Conservation (phyloP, 768 basidiomycete genomes). For the Trametopsis cervina region DNA sequence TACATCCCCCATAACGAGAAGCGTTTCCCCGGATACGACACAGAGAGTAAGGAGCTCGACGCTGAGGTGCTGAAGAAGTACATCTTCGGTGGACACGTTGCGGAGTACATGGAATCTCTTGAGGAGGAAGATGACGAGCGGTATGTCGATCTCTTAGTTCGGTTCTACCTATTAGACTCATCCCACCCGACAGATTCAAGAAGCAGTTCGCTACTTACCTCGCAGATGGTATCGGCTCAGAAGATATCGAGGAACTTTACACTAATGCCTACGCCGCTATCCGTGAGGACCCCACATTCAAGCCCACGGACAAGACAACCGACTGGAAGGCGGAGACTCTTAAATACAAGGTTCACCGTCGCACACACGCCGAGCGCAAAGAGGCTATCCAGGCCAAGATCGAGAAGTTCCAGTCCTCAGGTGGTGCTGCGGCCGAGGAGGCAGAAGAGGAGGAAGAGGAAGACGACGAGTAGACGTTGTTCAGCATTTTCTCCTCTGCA, state of each 20-base stretch:
- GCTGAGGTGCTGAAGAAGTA: conserved; percentile 95
- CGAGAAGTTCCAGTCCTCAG: conserved; percentile 77
- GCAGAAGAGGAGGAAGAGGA: conserved; percentile 36
- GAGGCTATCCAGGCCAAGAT: conserved; percentile 83
- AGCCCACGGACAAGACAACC: conserved; percentile 79
- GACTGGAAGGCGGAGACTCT: conserved; percentile 87
- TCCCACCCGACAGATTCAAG: conserved; percentile 62
- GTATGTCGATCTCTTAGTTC: conserved; percentile 28
- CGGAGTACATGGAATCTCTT: conserved; percentile 98
- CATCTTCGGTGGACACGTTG: conserved; percentile 95
- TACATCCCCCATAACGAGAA: conserved; percentile 97
- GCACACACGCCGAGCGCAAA: conserved; percentile 73
- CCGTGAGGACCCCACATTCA: conserved; percentile 89
- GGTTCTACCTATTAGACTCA: not conserved
- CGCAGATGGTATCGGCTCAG: conserved; percentile 90
- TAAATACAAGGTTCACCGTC: conserved; percentile 63
- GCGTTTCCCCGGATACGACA: conserved; percentile 97
- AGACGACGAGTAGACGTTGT: conserved; percentile 50
- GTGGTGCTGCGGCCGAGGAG: conserved; percentile 33
- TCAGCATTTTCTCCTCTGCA: conserved; percentile 5
- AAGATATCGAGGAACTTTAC: conserved; percentile 97
- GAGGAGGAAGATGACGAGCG: conserved; percentile 99
- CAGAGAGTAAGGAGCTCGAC: conserved; percentile 88
- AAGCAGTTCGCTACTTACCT: conserved; percentile 96
- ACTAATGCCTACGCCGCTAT: conserved; percentile 90